A percentile compares a stretch with the other conserved stretches of the same genome.
phyloP scores from a whole-genome alignment of 768 basidiomycete genomes.

The Floccularia luteovirens region DNA sequence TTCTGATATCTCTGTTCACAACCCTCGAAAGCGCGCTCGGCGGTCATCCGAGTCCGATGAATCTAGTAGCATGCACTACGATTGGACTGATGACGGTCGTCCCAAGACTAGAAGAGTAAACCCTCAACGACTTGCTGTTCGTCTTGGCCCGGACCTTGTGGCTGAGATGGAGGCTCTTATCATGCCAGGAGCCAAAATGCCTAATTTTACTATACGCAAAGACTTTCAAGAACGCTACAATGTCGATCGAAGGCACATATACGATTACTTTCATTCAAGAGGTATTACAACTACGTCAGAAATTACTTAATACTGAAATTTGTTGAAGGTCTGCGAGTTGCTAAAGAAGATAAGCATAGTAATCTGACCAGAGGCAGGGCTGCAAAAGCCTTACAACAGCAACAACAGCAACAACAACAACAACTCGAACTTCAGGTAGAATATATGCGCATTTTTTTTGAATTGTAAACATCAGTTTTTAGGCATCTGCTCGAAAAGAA shows the following conservation, averaged over 20 bases:
- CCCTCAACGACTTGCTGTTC: conserved; percentile 59
- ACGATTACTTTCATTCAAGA: conserved; percentile 72
- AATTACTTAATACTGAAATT: conserved; percentile 8
- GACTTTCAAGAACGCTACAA: conserved; percentile 64
- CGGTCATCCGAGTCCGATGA: conserved; percentile 13
- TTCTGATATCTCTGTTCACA: conserved; percentile 2
- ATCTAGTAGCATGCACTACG: conserved; percentile 6
- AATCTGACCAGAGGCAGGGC: conserved; percentile 40
- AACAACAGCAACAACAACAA: too few species aligned
- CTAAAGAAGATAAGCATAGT: conserved; percentile 56
- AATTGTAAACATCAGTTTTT: neutral
- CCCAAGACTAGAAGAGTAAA: conserved; percentile 52
- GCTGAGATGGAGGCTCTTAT: conserved; percentile 70
- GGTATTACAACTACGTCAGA: conserved; percentile 14
- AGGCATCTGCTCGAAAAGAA: too few species aligned
- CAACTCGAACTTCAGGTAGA: neutral
- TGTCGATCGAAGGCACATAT: conserved; percentile 68
- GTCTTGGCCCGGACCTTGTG: conserved; percentile 59
- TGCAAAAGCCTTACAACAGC: conserved; percentile 23
- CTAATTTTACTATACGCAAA: conserved; percentile 60
- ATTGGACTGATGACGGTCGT: conserved; percentile 24
- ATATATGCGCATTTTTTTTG: neutral
- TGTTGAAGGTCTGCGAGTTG: conserved; percentile 43
- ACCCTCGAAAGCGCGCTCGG: conserved; percentile 11
- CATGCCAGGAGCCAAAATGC: conserved; percentile 70